A percentile compares a stretch with the other conserved stretches of the same genome.
phyloP scores from a whole-genome alignment of 2,329 filamentous ascomycete genomes.

The Sarocladium kiliense region DNA sequence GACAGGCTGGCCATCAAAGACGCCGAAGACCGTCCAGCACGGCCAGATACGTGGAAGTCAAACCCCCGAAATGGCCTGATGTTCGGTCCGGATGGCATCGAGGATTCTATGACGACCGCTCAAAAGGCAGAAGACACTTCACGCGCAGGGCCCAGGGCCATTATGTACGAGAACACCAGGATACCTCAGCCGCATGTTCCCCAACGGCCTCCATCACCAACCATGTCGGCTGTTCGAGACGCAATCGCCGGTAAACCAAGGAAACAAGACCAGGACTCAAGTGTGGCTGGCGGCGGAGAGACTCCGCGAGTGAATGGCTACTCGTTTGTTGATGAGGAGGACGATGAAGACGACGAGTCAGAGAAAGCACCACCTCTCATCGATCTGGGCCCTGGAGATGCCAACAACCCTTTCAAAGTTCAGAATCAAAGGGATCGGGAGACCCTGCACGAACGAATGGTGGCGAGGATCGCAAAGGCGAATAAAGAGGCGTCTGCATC shows the following conservation, averaged over 20 bases:
- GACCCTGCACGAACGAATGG: constrained; percentile 77
- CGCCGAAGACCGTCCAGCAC: constrained; percentile 66
- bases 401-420: constrained; percentile 77
- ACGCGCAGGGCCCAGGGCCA: constrained; percentile 67
- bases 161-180: constrained; percentile 80
- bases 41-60: constrained; percentile 70
- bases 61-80: constrained; percentile 79
- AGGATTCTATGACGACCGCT: constrained; percentile 52
- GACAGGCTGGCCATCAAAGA: constrained; percentile 61
- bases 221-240: constrained; percentile 76
- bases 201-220: constrained; percentile 65
- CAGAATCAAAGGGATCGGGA: constrained; percentile 71
- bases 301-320: constrained; percentile 93
- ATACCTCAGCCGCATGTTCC: constrained; percentile 48
- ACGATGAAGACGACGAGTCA: constrained; percentile 39
- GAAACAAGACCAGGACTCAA: constrained; percentile 56
- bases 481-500: constrained; percentile 59
- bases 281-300: constrained; percentile 55
- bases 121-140: constrained; percentile 67
- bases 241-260: constrained; percentile 72
- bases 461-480: constrained; percentile 71
- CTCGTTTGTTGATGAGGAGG: constrained; percentile 83
- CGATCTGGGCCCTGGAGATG: constrained; percentile 53
- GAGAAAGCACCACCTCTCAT: constrained; percentile 33
- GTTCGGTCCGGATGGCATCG: constrained; percentile 68